phyloP scores from a whole-genome alignment of 75 land plant genomes.

The Pseudotsuga menziesii region DNA sequence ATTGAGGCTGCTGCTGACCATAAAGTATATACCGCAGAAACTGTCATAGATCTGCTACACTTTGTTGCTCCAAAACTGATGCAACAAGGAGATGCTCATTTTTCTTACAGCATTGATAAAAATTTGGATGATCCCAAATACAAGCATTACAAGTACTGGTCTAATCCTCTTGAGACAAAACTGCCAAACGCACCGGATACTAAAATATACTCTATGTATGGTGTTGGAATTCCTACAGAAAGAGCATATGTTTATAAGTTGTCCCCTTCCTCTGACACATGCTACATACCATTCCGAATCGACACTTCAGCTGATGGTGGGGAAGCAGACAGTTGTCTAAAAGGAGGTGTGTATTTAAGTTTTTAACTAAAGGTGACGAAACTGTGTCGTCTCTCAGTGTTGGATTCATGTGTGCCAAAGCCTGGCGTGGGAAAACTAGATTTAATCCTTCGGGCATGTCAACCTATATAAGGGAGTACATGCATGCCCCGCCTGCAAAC shows the following conservation, averaged over 20 bases:
- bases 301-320: slow-evolving; percentile 51
- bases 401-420: slow-evolving; percentile 75
- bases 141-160: slow-evolving; percentile 74
- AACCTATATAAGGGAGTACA: slow-evolving; percentile 56
- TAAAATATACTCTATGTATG: slow-evolving; percentile 76
- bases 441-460: slow-evolving; percentile 57
- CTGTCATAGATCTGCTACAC: slow-evolving; percentile 51
- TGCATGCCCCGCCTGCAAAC: slow-evolving; percentile 59
- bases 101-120: slow-evolving; percentile 74
- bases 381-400: slow-evolving; percentile 77
- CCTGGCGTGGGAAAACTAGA: slow-evolving; percentile 68
- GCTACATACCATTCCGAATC: slow-evolving; percentile 74
- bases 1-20: slow-evolving; percentile 63
- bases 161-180: slow-evolving; percentile 74
- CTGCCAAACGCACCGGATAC: slow-evolving; percentile 79
- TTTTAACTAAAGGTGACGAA: slow-evolving; percentile 67
- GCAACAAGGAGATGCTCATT: slow-evolving; percentile 66
- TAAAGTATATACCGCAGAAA: slow-evolving; percentile 59
- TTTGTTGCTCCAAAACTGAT: slow-evolving; percentile 84
- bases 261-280: slow-evolving; percentile 36
- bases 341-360: slow-evolving; percentile 69
- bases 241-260: slow-evolving; percentile 68
- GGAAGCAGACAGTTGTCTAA: slow-evolving; percentile 42
- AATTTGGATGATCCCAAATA: slow-evolving; percentile 65
- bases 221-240: slow-evolving; percentile 81